phyloP scores from a whole-genome alignment of 2,329 filamentous ascomycete species.

The Aspergillus fructus region DNA sequence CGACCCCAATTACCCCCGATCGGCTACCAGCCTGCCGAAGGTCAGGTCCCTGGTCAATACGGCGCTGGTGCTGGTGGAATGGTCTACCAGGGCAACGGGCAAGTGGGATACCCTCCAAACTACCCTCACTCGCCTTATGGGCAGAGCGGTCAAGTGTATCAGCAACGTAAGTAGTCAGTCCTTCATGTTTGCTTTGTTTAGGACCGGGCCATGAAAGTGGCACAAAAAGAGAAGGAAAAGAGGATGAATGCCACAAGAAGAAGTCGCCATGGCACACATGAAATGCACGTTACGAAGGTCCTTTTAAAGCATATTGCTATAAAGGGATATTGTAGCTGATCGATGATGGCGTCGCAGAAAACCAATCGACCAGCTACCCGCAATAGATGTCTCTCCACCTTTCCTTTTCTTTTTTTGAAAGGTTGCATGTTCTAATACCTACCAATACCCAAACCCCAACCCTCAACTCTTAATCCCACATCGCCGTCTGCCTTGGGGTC shows the following conservation, averaged over 20 bases:
- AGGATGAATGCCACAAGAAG: background rate
- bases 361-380: conserved; percentile 36
- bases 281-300: conserved; percentile 17
- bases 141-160: conserved; percentile 51
- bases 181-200: conserved; percentile 22
- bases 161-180: conserved; percentile 48
- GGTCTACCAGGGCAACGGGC: conserved; percentile 50
- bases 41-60: conserved; percentile 61
- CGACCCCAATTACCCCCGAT: conserved; percentile 72
- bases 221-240: conserved; percentile 4
- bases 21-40: conserved; percentile 63
- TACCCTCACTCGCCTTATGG: conserved; percentile 53
- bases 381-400: conserved; percentile 34
- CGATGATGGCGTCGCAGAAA: conserved; percentile 38
- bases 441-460: conserved; percentile 32
- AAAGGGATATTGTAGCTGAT: conserved; percentile 24
- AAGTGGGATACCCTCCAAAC: conserved; percentile 48
- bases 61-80: conserved; percentile 55
- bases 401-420: conserved; percentile 9
- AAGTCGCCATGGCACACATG: conserved; percentile 4
- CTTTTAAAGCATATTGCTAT: conserved; percentile 20
- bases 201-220: conserved; percentile 19
- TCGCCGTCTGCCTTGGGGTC: conserved; percentile 31
- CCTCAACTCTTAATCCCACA: conserved; percentile 23
- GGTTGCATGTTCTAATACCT: conserved; percentile 34